Percentiles rank a stretch among this genome's conserved stretches.
Evolutionary conservation across 2,329 filamentous ascomycete species (phyloP).

Genomic region (Colletotrichum lupini): DNA sequence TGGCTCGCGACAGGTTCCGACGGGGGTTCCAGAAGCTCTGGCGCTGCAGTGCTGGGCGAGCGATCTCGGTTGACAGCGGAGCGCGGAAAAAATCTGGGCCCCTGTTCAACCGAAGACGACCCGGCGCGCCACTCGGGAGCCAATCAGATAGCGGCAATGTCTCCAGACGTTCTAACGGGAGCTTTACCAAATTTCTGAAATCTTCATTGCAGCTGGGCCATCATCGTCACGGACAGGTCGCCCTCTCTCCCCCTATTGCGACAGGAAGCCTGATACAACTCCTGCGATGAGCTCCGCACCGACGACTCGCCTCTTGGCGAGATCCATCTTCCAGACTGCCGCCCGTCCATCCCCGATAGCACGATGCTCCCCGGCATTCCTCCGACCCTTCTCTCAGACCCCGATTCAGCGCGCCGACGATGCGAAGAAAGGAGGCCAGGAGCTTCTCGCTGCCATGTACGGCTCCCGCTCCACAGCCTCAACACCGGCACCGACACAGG

Average conservation of each 20-base stretch:
- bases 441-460: constrained; percentile 37
- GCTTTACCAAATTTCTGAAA: constrained; percentile 30
- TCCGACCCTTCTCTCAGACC: constrained; percentile 54
- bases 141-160: constrained; percentile 10
- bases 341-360: constrained; percentile 37
- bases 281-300: constrained; percentile 56
- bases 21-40: constrained; percentile 22
- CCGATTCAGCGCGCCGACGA: constrained; percentile 39
- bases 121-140: not conserved
- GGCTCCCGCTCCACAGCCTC: constrained; percentile 16
- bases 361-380: constrained; percentile 37
- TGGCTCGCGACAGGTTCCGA: constrained; percentile 36
- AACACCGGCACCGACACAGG: too few species aligned
- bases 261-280: constrained; percentile 43
- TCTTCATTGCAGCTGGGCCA: constrained; percentile 8
- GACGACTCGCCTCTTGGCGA: constrained; percentile 55
- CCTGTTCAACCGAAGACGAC: constrained; percentile 32
- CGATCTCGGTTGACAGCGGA: constrained; percentile 50
- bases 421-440: constrained; percentile 32
- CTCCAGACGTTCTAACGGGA: constrained; percentile 22
- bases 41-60: constrained; percentile 37
- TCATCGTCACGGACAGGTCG: constrained; percentile 10
- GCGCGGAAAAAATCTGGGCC: constrained; percentile 42
- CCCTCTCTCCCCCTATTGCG: not conserved
- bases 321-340: constrained; percentile 46